A percentile compares a stretch with the other conserved stretches of the same genome.
These are phyloP conservation scores for Hirschfeldia incana DNA, from an alignment of 345 rosid species.

Conservation along the genomic window DNA sequence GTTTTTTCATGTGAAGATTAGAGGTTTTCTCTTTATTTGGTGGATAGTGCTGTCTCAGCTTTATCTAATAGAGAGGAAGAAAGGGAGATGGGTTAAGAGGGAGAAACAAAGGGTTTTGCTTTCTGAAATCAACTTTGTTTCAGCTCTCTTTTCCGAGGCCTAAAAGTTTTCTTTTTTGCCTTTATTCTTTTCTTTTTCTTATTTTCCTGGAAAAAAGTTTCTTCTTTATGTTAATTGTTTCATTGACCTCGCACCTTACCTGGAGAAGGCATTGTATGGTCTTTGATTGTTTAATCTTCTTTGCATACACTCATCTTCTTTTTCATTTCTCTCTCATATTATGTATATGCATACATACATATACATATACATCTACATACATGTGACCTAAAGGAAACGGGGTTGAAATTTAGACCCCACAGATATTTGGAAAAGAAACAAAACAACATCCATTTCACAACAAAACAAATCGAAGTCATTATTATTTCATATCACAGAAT, in stretches of 20 bases:
- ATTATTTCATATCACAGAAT: constrained; percentile 32
- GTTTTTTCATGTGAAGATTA: constrained; percentile 37
- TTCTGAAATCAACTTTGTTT: constrained; percentile 38
- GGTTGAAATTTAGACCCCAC: constrained; percentile 33
- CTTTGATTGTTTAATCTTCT: constrained; percentile 34
- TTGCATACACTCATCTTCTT: constrained; percentile 12
- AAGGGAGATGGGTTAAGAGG: constrained; percentile 28
- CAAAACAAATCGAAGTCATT: constrained; percentile 36
- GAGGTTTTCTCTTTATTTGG: constrained; percentile 24
- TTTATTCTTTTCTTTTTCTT: constrained; percentile 5
- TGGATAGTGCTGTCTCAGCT: constrained; percentile 34
- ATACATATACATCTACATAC: neutral
- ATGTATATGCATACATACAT: neutral
- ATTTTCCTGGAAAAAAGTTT: constrained; percentile 19
- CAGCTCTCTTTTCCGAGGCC: constrained; percentile 27
- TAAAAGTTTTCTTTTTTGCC: constrained; percentile 19
- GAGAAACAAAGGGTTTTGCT: constrained; percentile 39
- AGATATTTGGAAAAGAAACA: constrained; percentile 35
- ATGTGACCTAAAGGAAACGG: constrained; percentile 35
- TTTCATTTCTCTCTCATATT: constrained; percentile 11
- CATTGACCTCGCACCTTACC: constrained; percentile 42
- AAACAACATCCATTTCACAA: constrained; percentile 35
- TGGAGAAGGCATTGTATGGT: constrained; percentile 37
- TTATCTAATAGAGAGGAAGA: constrained; percentile 32
- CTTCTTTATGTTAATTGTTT: constrained; percentile 35